Percentiles rank a stretch among this genome's conserved stretches.
Conservation (phyloP, 2,329 filamentous ascomycete genomes). For the Aspergillus pseudonomiae region DNA sequence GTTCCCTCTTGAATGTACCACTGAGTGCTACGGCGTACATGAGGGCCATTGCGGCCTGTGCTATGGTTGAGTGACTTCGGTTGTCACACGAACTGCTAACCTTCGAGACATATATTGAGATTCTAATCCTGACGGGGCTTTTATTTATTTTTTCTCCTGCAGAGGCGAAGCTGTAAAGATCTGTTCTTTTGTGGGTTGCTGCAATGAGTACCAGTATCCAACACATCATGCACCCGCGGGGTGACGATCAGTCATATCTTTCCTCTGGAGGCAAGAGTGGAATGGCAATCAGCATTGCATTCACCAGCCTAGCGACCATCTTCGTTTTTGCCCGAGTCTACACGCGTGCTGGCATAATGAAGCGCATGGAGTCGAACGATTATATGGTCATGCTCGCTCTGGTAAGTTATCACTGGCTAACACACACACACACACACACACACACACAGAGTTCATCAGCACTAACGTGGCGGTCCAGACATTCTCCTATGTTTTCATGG, state of each 20-base stretch:
- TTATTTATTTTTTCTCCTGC: neutral
- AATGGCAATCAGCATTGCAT: slow-evolving; percentile 34
- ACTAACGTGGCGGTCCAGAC: slow-evolving; percentile 21
- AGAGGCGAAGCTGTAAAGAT: neutral
- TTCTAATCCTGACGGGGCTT: neutral
- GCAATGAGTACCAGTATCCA: neutral
- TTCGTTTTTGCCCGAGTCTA: slow-evolving; percentile 37
- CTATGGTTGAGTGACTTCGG: neutral
- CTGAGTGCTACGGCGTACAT: neutral
- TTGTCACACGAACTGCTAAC: neutral
- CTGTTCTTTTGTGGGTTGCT: neutral
- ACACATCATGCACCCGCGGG: slow-evolving; percentile 22
- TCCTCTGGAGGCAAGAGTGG: slow-evolving; percentile 30
- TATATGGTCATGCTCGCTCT: slow-evolving; percentile 40
- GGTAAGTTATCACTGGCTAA: slow-evolving; percentile 24
- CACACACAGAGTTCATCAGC: neutral
- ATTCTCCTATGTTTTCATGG: slow-evolving; percentile 40
- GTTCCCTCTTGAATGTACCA: neutral
- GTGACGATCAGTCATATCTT: slow-evolving; percentile 23
- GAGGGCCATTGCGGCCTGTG: neutral
- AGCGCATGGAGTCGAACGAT: slow-evolving; percentile 40
- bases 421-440: neutral
- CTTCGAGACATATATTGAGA: neutral
- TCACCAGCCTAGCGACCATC: slow-evolving; percentile 33
- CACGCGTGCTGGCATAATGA: slow-evolving; percentile 34